Conservation (phyloP, 2,329 filamentous ascomycete species). For the Setomelanomma holmii region DNA sequence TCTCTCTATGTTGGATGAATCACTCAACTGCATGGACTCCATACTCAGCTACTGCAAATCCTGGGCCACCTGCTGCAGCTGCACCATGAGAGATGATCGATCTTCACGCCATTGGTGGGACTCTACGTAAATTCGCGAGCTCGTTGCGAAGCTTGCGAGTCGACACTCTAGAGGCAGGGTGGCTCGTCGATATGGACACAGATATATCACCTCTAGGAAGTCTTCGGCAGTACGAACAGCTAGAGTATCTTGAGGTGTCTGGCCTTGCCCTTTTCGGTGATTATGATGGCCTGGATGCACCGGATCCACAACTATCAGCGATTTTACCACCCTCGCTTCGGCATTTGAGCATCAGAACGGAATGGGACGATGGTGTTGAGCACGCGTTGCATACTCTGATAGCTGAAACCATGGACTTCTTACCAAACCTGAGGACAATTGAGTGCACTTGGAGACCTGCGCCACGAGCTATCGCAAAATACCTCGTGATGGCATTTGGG, state of each 20-base stretch:
- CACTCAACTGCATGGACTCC: not conserved
- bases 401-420: conserved; percentile 2
- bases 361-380: conserved; percentile 28
- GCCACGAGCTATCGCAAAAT: not conserved
- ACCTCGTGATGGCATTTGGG: conserved; percentile 1
- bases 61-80: not conserved
- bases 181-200: conserved; percentile 11
- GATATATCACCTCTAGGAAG: conserved; percentile 16
- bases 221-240: conserved; percentile 13
- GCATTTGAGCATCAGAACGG: conserved; percentile 15
- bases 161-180: conserved; percentile 17
- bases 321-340: conserved; percentile 21
- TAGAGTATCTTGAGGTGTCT: conserved; percentile 20
- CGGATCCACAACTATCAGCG: conserved; percentile 6
- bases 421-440: conserved; percentile 12
- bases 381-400: conserved; percentile 7
- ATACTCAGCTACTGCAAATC: not conserved
- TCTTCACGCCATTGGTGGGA: not conserved
- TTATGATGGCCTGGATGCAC: not conserved
- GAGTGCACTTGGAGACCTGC: conserved; percentile 19
- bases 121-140: not conserved
- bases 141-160: conserved; percentile 10
- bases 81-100: not conserved
- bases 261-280: conserved; percentile 26
- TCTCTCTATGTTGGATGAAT: not conserved